Base-by-base conservation (phyloP, 805 yeast species). In the Sugiyamaella qingdaonensis region DNA sequence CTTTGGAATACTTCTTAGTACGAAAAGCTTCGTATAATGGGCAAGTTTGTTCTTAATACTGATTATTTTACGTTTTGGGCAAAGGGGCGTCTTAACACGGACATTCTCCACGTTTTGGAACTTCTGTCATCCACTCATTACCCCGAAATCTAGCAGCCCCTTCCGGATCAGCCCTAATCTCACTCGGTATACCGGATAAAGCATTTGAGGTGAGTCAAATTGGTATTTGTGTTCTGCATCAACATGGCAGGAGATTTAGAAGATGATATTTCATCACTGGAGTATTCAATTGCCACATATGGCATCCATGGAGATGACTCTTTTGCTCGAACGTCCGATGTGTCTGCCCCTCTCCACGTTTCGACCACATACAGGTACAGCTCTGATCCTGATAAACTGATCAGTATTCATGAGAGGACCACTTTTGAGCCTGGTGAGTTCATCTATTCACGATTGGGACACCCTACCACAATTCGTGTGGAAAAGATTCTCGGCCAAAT, bases 291-390 rank as follows among this genome's bases (percentile, higher is more conserved):
- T 9, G 54, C 51, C 5, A 50, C 72, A 2, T 51, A 60, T 2
- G 61, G 68, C 10, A 76, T 91, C 48, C 97, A 90, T 64, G 90
- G 82, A 0, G 96, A 88, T 57, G 88, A 85, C 60, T 71, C 68
- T 3, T 46, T 68, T 16, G 64, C 71, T 2, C 60, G 46, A 13
- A 46, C 63, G 34, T 41, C 58, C 33, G 77, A 72, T 54, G 70
- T 69, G 10, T 82, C 84, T 0, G 84, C 92, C 5, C 95, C 97
- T 21, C 84, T 91, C 54, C 87, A 86, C 57, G 84, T 88, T 2
- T 69, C 94, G 1, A 86, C 97, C 1, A 91, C 96, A 0, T 90
- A 73, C 68, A 75, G 80, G 51, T 91, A 90, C 68, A 69, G 78
- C 29, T 66, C 74, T 2, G 78, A 86, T 56, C 89, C 91, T 1